Percentiles rank a stretch among this genome's conserved stretches.
These are phyloP conservation scores for Penicillium sp. DNA, from an alignment of 2,329 filamentous ascomycete species.

Conservation along the genomic window DNA sequence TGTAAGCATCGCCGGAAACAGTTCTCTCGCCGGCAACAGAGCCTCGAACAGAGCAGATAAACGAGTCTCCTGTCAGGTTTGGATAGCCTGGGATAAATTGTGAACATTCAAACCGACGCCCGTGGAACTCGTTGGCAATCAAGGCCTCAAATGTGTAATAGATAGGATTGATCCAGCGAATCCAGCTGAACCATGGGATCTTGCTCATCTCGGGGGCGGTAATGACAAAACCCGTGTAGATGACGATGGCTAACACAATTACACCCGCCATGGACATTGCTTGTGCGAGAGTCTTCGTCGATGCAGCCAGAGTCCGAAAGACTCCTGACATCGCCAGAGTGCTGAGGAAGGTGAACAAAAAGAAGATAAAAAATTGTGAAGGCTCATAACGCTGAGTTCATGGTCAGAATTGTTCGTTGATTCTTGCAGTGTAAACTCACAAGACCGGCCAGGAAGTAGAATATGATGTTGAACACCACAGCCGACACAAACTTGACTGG, in stretches of 20 bases:
- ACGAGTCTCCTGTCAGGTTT: constrained; percentile 46
- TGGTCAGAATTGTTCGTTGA: constrained; percentile 11
- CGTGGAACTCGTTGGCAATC: constrained; percentile 57
- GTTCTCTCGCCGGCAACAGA: constrained; percentile 53
- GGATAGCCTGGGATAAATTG: constrained; percentile 47
- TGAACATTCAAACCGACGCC: constrained; percentile 57
- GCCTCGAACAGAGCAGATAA: constrained; percentile 55
- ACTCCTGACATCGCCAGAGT: constrained; percentile 59
- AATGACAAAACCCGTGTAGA: constrained; percentile 67
- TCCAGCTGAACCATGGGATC: constrained; percentile 64
- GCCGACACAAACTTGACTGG: constrained; percentile 75
- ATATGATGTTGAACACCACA: constrained; percentile 71
- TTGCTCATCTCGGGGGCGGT: constrained; percentile 53
- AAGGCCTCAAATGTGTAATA: constrained; percentile 64
- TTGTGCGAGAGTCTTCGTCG: constrained; percentile 60
- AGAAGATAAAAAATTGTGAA: constrained; percentile 60
- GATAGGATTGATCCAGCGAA: constrained; percentile 64
- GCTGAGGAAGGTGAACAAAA: constrained; percentile 59
- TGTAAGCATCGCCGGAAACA: constrained; percentile 62
- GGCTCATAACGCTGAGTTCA: constrained; percentile 33
- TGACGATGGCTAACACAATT: constrained; percentile 56
- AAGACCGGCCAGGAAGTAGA: constrained; percentile 87
- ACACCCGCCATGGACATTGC: constrained; percentile 59
- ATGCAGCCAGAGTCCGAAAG: constrained; percentile 58
- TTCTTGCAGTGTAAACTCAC: constrained; percentile 18